Evolutionary conservation across 176 grass and related monocot genomes (phyloP), one percentile per base, ranked within the genome.

Genomic region (Oryza coarctata): DNA sequence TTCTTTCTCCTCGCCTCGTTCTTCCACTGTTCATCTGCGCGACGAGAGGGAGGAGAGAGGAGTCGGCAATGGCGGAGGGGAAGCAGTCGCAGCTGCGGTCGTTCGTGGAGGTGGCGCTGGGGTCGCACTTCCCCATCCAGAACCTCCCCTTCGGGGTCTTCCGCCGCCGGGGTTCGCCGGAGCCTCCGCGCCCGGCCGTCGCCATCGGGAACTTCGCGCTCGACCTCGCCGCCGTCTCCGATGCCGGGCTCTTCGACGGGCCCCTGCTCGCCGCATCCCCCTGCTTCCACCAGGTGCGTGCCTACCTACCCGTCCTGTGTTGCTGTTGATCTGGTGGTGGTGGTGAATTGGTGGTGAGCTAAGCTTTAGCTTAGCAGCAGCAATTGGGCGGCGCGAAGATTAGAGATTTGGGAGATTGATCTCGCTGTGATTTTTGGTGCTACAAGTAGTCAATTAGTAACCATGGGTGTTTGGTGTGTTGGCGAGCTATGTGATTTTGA

Each of bases 121-220:
- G 74, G 7, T 98, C 96, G 25, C 90, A 98, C 89, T 98, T 98
- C 90, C 93, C 96, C 34, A 86, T 91, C 65, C 90, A 98, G 87
- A 98, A 98, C 85, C 96, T 98, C 2, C 96, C 95, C 38, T 98
- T 90, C 81, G 96, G 96, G 57, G 90, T 95, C 84, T 90, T 93
- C 91, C 79, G 88, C 70, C 70, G 86, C 49, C 50, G 68, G 28
- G 43, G 79, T 23, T 12, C 65, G 77, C 25, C 27, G 79, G 17
- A 35, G 82, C 65, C 74, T 71, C 81, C 90, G 65, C 90, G 96
- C 11, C 96, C 96, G 7, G 96, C 90, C 9, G 93, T 95, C 26
- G 96, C 96, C 35, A 95, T 98, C 63, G 93, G 91, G 4, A 79
- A 88, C 50, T 88, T 91, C 77, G 96, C 92, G 76, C 90, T 98